Evolutionary conservation across 805 yeast genomes (phyloP), one percentile per base, ranked within the genome.

Genomic region (Wickerhamomyces xylosicus): DNA sequence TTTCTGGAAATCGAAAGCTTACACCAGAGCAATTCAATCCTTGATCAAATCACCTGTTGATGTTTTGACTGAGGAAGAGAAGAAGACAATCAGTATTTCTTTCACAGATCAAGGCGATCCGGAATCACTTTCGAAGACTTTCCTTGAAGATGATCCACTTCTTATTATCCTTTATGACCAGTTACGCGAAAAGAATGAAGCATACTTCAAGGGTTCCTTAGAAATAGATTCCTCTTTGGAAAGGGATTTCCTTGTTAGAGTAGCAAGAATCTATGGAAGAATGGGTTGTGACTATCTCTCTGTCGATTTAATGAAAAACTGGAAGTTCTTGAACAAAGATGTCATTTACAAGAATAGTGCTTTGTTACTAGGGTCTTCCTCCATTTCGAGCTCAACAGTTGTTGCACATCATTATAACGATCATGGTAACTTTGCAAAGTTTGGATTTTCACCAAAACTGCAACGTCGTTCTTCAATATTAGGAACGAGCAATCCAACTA

Each of bases 251-350:
- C 69, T 87, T 14, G 50, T 73, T 11, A 73, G 77, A 45, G 80
- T 79, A 7, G 69, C 83, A 7, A 63, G 70, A 29, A 79, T 86
- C 44, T 84, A 86, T 51, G 68, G 75, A 14, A 66, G 94, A 41
- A 85, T 89, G 95, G 97, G 97, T 0, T 89, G 97, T 60, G 95
- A 89, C 50, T 73, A 77, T 43, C 57, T 90, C 33, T 77, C 87
- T 0, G 53, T 84, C 19, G 69, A 75, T 37, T 56, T 87, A 35
- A 63, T 81, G 2, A 66, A 64, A 36, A 74, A 72, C 43, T 89
- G 96, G 96, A 61, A 61, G 22, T 87, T 86, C 52, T 45, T 62
- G 10, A 25, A 25, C 33, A 53, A 46, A 33, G 13, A 37, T n/a
- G 49, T 25, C 25, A 21, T 21, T 21, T 21, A 6, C n/a, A n/a